Evolutionary conservation across 1,139 yeast genomes (phyloP).

Genomic region (Hyphopichia burtonii): DNA sequence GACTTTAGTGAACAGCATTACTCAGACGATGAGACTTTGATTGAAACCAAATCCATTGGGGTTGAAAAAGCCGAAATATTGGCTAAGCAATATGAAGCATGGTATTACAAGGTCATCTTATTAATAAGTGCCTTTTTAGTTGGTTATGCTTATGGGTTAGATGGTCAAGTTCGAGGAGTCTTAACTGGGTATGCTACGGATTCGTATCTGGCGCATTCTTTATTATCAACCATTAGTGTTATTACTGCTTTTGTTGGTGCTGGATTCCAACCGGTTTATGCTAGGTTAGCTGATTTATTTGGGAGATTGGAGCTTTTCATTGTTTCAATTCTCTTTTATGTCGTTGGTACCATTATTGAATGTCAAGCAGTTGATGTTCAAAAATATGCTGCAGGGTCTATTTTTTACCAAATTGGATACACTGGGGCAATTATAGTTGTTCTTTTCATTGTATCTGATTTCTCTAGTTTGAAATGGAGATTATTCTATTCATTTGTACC

Average conservation of each 20-base stretch:
- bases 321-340: slow-evolving; percentile 52
- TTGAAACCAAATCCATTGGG: slow-evolving; percentile 17
- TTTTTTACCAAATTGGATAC: slow-evolving; percentile 63
- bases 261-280: slow-evolving; percentile 57
- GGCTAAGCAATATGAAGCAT: slow-evolving; percentile 25
- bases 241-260: slow-evolving; percentile 38
- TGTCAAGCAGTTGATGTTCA: slow-evolving; percentile 61
- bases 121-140: slow-evolving; percentile 24
- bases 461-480: slow-evolving; percentile 64
- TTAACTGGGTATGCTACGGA: slow-evolving; percentile 51
- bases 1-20: background rate
- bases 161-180: slow-evolving; percentile 18
- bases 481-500: slow-evolving; percentile 56
- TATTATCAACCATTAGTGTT: slow-evolving; percentile 57
- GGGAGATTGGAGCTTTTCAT: slow-evolving; percentile 57
- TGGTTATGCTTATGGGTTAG: slow-evolving; percentile 29
- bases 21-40: background rate
- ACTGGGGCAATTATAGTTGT: slow-evolving; percentile 55
- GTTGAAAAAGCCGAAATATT: slow-evolving; percentile 35
- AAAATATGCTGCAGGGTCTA: slow-evolving; percentile 65
- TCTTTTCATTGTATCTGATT: slow-evolving; percentile 54
- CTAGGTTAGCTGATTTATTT: slow-evolving; percentile 60
- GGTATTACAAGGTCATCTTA: slow-evolving; percentile 16
- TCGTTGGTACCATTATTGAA: slow-evolving; percentile 62
- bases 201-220: slow-evolving; percentile 54